These are phyloP conservation scores for Ogataea nonfermentans DNA, from an alignment of 805 yeast species.

Conservation along the genomic window DNA sequence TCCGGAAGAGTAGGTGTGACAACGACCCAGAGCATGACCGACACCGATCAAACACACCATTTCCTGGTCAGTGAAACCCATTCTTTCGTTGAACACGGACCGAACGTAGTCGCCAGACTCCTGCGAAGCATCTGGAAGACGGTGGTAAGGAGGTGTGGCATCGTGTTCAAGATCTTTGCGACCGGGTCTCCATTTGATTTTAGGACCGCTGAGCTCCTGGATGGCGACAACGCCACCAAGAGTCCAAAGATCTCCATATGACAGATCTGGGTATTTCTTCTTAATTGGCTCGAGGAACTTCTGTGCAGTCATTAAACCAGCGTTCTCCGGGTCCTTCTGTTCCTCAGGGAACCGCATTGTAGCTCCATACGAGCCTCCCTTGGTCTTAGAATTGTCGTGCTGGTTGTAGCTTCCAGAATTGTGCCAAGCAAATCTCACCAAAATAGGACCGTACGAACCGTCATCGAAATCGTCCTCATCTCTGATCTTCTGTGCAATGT, in stretches of 20 bases:
- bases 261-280: conserved; percentile 55
- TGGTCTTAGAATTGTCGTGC: conserved; percentile 38
- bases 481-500: conserved; percentile 60
- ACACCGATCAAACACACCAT: conserved; percentile 46
- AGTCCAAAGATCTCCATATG: conserved; percentile 71
- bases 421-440: conserved; percentile 51
- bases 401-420: conserved; percentile 47
- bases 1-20: conserved; percentile 59
- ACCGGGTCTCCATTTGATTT: conserved; percentile 56
- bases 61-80: conserved; percentile 49
- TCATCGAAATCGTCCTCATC: conserved; percentile 59
- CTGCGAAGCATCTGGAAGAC: conserved; percentile 49
- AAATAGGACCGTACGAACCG: conserved; percentile 53
- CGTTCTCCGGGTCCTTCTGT: conserved; percentile 47
- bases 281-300: conserved; percentile 54
- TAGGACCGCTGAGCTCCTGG: conserved; percentile 65
- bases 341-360: conserved; percentile 54
- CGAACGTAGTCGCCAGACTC: conserved; percentile 45
- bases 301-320: conserved; percentile 54
- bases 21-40: conserved; percentile 48
- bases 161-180: conserved; percentile 37
- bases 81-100: conserved; percentile 39
- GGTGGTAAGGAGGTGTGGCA: conserved; percentile 45
- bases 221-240: conserved; percentile 65
- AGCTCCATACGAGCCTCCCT: conserved; percentile 50